Conservation (phyloP, 306 rosid species). For the Spatholobus suberectus region DNA sequence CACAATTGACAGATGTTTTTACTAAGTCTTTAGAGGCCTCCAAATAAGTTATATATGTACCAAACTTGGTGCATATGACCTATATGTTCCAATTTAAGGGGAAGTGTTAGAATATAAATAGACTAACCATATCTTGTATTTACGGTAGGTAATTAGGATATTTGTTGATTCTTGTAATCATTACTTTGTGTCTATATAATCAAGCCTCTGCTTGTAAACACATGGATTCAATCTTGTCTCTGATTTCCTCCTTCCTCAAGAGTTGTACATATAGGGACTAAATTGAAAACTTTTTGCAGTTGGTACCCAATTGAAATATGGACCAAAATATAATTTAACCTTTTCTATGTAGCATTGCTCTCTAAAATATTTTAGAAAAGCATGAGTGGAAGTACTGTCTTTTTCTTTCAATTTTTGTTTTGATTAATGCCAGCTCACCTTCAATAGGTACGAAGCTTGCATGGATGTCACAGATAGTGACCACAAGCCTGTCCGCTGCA, state of each 20-base stretch:
- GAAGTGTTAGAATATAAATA: background rate
- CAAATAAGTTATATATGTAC: background rate
- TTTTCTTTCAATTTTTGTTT: conserved; percentile 35
- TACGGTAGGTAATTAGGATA: background rate
- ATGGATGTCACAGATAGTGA: conserved; percentile 99
- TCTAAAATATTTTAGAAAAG: conserved; percentile 3
- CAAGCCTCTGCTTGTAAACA: background rate
- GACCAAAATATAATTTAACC: conserved; percentile 23
- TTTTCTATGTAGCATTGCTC: background rate
- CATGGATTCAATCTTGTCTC: background rate
- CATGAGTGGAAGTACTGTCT: background rate
- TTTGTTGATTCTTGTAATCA: background rate
- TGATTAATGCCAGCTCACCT: conserved; percentile 33
- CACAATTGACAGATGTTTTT: background rate
- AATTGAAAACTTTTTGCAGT: background rate
- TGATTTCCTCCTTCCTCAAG: background rate
- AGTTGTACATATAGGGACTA: background rate
- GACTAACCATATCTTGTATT: background rate
- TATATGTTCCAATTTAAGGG: background rate
- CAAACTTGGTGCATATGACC: background rate
- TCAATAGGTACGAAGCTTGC: conserved; percentile 88
- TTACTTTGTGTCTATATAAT: background rate
- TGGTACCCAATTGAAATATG: background rate
- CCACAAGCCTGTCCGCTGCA: conserved; percentile 97
- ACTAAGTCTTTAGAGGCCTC: background rate